phyloP scores from a whole-genome alignment of 116 monocot genomes.

The Iris pallida region DNA sequence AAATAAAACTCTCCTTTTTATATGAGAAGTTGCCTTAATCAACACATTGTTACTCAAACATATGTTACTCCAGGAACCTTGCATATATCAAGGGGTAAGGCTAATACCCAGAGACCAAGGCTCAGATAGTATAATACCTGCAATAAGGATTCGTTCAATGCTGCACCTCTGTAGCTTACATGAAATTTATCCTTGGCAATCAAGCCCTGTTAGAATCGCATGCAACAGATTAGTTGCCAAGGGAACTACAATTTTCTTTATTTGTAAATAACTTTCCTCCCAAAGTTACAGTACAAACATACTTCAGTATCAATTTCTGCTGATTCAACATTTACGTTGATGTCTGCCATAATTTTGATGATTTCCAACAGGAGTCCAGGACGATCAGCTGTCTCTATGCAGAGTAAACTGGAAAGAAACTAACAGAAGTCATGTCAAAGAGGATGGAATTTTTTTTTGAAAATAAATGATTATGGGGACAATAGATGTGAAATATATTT shows the following conservation, averaged over 20 bases:
- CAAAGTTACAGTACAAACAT: conserved; percentile 2
- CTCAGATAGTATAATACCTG: conserved; percentile 40
- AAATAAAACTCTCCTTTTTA: too few relatives aligned
- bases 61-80: too few relatives aligned
- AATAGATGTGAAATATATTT: too few relatives aligned
- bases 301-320: conserved; percentile 95
- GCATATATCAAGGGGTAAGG: too few relatives aligned
- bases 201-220: conserved; percentile 49
- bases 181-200: conserved; percentile 90
- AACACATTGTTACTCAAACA: too few relatives aligned
- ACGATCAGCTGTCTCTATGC: conserved; percentile 87
- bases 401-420: conserved; percentile 57
- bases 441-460: too few relatives aligned
- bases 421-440: too few relatives aligned
- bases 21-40: too few relatives aligned
- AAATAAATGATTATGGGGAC: too few relatives aligned
- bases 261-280: too few relatives aligned
- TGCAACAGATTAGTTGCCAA: not conserved
- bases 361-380: conserved; percentile 80
- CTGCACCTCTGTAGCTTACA: conserved; percentile 87
- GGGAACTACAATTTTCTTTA: too few relatives aligned
- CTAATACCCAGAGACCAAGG: too few relatives aligned
- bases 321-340: conserved; percentile 74
- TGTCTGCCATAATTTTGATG: conserved; percentile 73
- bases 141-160: conserved; percentile 55